Base-by-base conservation (phyloP, 2,329 filamentous ascomycete species). In the Fusarium piperis region DNA sequence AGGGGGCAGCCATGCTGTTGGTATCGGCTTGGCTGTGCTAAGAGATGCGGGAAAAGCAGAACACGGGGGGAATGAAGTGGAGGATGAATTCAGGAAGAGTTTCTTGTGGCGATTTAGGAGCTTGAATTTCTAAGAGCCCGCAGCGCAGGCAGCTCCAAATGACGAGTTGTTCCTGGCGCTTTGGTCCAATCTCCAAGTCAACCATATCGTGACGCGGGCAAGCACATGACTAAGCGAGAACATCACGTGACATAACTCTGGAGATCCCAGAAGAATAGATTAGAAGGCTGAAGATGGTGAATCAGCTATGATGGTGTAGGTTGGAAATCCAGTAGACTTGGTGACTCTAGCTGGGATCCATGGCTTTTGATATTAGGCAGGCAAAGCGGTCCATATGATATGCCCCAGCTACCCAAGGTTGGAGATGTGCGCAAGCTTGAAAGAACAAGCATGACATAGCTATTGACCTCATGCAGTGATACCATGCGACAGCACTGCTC, bases 1-100 rank as follows among this genome's bases (percentile, higher is more conserved):
- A 78, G 28, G 76, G 59, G 30, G 75, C 67, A 28, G 83, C 75
- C 83, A 85, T 85, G 67, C 33, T 70, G 33, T 44, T 38, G 23
- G 55, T 12, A 8, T 44, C 15, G 36, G 38, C 36, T 48, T 53
- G 28, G 48, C 61, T 46, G 23, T 38, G 41, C 53, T 32, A 44
- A 65, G 18, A 30, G 18, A n/a, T 8, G 38, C 35, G 20, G 55
- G 35, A 32, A 59, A 36, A 36, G 36, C 58, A 59, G 57, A 62
- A 39, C 60, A 62, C 52, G 20, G 41, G 20, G 33, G 48, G 16
- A 10, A 18, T 10, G n/a, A n/a, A n/a, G 9, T 18, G 15, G 12
- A 63, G 26, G 41, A 51, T 44, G 41, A 28, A 35, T 18, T 44
- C n/a, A 30, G 28, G 33, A 59, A 13, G n/a, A 36, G 28, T 18